Percentiles rank a stretch among this genome's conserved stretches.
These are phyloP conservation scores for Coemansia sp. DNA, from an alignment of 192 early-diverging fungal genomes.

Conservation along the genomic window DNA sequence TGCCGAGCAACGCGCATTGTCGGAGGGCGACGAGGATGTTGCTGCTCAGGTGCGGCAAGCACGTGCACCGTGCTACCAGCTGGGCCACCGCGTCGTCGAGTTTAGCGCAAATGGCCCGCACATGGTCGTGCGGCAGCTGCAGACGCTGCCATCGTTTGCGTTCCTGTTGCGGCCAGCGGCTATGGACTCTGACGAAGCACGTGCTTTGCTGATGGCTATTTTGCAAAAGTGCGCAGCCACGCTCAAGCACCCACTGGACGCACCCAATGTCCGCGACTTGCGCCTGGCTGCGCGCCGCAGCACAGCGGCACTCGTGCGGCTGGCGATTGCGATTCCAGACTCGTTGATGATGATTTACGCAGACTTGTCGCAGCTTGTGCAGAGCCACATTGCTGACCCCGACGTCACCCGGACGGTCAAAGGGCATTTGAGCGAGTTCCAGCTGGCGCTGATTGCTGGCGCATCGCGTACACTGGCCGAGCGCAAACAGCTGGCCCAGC, in stretches of 20 bases:
- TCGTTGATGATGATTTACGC: conserved; percentile 44
- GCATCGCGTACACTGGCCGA: conserved; percentile 23
- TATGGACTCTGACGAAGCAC: conserved; percentile 12
- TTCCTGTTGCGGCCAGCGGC: conserved; percentile 42
- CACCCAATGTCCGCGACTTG: conserved; percentile 7
- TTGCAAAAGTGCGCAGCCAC: conserved; percentile 28
- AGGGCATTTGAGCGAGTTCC: conserved; percentile 43
- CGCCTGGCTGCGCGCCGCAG: conserved; percentile 28
- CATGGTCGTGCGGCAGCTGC: conserved; percentile 21
- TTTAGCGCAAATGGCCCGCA: neutral
- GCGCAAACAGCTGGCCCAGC: conserved; percentile 35
- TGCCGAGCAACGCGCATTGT: conserved; percentile 41
- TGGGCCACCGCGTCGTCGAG: conserved; percentile 23
- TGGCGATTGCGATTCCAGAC: conserved; percentile 38
- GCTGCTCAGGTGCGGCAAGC: conserved; percentile 8
- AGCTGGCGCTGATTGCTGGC: conserved; percentile 36
- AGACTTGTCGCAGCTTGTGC: conserved; percentile 39
- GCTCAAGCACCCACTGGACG: conserved; percentile 3
- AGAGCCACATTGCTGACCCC: conserved; percentile 19
- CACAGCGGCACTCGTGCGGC: conserved; percentile 37
- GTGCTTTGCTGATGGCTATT: conserved; percentile 28
- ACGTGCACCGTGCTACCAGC: conserved; percentile 27
- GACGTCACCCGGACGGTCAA: conserved; percentile 23
- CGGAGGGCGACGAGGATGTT: conserved; percentile 12
- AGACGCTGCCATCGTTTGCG: conserved; percentile 45